A percentile compares a stretch with the other conserved stretches of the same genome.
Evolutionary conservation across 306 rosid species (phyloP).

Genomic region (Trifolium dubium): DNA sequence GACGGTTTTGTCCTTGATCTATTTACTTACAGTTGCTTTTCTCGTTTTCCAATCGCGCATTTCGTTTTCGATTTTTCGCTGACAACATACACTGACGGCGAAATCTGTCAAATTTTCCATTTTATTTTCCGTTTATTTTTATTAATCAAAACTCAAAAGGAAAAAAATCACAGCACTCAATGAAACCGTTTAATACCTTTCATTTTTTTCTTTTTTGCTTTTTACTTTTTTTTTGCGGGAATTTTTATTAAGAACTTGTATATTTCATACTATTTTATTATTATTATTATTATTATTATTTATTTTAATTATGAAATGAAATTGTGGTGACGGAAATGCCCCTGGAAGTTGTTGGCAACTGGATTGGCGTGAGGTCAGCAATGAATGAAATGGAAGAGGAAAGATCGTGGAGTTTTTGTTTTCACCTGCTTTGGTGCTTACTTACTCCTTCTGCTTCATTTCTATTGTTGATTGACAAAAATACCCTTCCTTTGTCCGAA

Average conservation of each 20-base stretch:
- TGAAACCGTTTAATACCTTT: neutral
- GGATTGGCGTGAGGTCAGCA: slow-evolving; percentile 45
- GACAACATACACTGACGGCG: slow-evolving; percentile 41
- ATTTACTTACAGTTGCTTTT: neutral
- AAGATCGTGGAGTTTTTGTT: slow-evolving; percentile 51
- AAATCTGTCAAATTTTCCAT: slow-evolving; percentile 34
- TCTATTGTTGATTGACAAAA: slow-evolving; percentile 47
- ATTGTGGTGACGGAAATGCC: slow-evolving; percentile 47
- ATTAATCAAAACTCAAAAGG: neutral
- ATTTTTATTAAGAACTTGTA: neutral
- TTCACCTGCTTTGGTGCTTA: slow-evolving; percentile 45
- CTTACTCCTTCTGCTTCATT: neutral
- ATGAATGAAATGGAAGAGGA: neutral
- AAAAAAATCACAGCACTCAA: neutral
- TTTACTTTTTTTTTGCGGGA: neutral
- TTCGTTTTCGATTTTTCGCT: slow-evolving; percentile 46
- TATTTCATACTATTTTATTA: neutral
- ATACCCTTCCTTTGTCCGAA: slow-evolving; percentile 40
- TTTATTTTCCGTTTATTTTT: neutral
- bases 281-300: neutral
- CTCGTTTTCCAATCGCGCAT: slow-evolving; percentile 32
- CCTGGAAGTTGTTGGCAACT: slow-evolving; percentile 27
- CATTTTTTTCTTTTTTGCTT: neutral
- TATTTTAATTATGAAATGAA: neutral
- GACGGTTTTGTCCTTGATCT: slow-evolving; percentile 48